A percentile compares a stretch with the other conserved stretches of the same genome.
Conservation (phyloP, 768 basidiomycete species). For the Gelatoporia subvermispora region DNA sequence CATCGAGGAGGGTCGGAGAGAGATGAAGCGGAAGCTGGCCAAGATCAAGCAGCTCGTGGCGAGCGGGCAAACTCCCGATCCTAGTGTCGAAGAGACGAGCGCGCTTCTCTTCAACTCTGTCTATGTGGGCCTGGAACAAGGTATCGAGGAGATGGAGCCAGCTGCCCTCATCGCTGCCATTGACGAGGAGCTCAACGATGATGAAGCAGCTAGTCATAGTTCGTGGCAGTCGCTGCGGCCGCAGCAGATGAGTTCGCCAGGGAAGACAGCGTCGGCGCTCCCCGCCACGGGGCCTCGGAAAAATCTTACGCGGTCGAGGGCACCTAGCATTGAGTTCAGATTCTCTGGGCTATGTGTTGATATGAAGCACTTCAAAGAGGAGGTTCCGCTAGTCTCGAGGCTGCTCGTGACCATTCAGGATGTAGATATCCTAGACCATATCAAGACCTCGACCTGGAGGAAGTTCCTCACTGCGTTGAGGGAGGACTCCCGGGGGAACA, state of each 20-base stretch:
- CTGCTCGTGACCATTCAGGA: constrained; percentile 64
- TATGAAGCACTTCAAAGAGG: constrained; percentile 57
- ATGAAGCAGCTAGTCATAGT: constrained; percentile 73
- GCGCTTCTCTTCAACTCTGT: constrained; percentile 89
- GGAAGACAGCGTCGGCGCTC: constrained; percentile 22
- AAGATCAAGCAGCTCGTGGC: constrained; percentile 92
- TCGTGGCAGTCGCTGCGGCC: constrained; percentile 86
- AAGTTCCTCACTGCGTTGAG: constrained; percentile 89
- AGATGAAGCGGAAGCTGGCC: constrained; percentile 79
- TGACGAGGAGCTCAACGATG: constrained; percentile 82
- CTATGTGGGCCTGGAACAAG: constrained; percentile 84
- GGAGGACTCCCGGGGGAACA: constrained; percentile 79
- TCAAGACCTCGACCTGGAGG: constrained; percentile 98
- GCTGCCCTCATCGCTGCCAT: constrained; percentile 83
- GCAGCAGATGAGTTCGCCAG: constrained; percentile 35
- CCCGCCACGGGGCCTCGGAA: constrained; percentile 7
- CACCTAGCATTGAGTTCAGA: constrained; percentile 80
- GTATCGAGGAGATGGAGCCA: constrained; percentile 69
- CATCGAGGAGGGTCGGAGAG: constrained; percentile 85
- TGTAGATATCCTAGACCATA: constrained; percentile 91
- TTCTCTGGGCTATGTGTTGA: constrained; percentile 62
- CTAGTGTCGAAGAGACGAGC: constrained; percentile 64
- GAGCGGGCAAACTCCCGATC: constrained; percentile 81
- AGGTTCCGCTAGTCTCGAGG: constrained; percentile 56
- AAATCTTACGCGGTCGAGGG: constrained; percentile 65